A percentile compares a stretch with the other conserved stretches of the same genome.
These are phyloP conservation scores for Raphanus hybrid DNA, from an alignment of 441 rosid genomes.

Conservation along the genomic window DNA sequence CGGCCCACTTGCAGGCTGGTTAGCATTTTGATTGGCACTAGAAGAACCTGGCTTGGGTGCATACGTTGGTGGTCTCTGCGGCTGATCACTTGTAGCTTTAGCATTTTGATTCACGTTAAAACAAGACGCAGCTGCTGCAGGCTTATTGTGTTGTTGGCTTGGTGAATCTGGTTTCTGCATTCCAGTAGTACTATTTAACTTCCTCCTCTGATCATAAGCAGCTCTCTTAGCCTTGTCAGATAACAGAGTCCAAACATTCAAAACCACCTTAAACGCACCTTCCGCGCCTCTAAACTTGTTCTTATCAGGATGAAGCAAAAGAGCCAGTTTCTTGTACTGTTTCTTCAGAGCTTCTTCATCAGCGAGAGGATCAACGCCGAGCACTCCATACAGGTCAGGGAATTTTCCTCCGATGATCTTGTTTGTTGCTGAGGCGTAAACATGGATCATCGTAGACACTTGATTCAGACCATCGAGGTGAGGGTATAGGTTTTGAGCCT, in stretches of 20 bases:
- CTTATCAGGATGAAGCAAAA: constrained; percentile 90
- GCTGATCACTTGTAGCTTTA: not conserved
- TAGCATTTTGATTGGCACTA: not conserved
- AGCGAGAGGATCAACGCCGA: constrained; percentile 68
- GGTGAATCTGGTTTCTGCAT: constrained; percentile 29
- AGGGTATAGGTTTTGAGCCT: constrained; percentile 32
- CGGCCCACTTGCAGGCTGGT: too few relatives aligned
- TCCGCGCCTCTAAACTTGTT: constrained; percentile 77
- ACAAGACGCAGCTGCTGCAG: not conserved
- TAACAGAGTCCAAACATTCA: constrained; percentile 74
- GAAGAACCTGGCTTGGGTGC: not conserved
- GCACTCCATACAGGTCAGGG: constrained; percentile 72
- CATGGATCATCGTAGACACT: constrained; percentile 61
- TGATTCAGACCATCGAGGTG: constrained; percentile 70
- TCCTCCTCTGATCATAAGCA: constrained; percentile 69
- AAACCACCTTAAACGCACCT: constrained; percentile 84
- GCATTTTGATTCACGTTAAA: not conserved
- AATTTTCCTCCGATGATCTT: constrained; percentile 55
- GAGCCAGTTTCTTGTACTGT: constrained; percentile 74
- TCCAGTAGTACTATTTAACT: not conserved
- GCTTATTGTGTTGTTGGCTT: not conserved
- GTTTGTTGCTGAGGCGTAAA: constrained; percentile 62
- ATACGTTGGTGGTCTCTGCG: not conserved
- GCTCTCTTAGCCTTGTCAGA: constrained; percentile 71
- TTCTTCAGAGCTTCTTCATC: constrained; percentile 70